These are phyloP conservation scores for Pseudogymnoascus sp. DNA, from an alignment of 2,329 filamentous ascomycete genomes.

Conservation along the genomic window DNA sequence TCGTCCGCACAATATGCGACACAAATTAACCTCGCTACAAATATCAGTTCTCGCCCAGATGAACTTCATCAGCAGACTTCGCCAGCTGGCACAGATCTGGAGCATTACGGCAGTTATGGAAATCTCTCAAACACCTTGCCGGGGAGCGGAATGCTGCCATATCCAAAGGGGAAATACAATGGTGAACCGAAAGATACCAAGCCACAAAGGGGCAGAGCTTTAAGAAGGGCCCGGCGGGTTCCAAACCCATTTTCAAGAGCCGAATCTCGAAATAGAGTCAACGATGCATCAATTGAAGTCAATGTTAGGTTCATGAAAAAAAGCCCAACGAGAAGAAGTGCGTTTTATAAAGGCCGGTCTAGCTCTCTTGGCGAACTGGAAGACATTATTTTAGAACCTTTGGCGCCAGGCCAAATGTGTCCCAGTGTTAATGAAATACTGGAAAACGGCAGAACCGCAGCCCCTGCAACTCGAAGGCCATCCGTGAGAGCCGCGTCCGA, in stretches of 20 bases:
- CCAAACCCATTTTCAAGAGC: constrained; percentile 21
- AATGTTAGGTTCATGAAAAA: constrained; percentile 20
- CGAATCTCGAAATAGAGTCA: constrained; percentile 18
- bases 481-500: not conserved
- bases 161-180: not conserved
- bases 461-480: not conserved
- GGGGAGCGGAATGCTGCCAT: not conserved
- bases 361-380: constrained; percentile 16
- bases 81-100: not conserved
- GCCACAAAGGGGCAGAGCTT: constrained; percentile 18
- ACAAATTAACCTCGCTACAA: not conserved
- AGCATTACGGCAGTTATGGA: not conserved
- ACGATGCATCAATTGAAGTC: constrained; percentile 20
- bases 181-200: not conserved
- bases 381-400: constrained; percentile 25
- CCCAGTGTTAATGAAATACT: constrained; percentile 14
- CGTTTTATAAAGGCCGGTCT: not conserved
- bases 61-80: not conserved
- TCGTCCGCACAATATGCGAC: not conserved
- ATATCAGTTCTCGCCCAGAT: not conserved
- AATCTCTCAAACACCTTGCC: not conserved
- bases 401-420: constrained; percentile 17
- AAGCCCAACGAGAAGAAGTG: constrained; percentile 15
- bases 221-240: constrained; percentile 16
- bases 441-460: not conserved